These are phyloP conservation scores for Boechera retrofracta DNA, from an alignment of 345 rosid species.

Conservation along the genomic window DNA sequence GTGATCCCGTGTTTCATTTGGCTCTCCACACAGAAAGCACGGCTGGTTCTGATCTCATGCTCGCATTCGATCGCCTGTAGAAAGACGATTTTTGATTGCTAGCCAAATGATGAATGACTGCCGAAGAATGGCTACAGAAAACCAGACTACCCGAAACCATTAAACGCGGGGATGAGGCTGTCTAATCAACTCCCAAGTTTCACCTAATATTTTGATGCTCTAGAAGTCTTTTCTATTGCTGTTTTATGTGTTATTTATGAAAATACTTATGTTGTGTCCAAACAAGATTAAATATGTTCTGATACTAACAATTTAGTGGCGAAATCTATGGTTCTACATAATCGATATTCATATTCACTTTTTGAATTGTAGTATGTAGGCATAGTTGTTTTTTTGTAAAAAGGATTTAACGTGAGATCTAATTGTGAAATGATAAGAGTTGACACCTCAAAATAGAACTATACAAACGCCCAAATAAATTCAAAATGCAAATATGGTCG, in stretches of 20 bases:
- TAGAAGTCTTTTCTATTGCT: not conserved
- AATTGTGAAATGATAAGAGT: not conserved
- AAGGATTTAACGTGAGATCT: not conserved
- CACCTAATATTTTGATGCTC: not conserved
- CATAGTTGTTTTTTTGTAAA: not conserved
- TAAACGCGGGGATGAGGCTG: no score
- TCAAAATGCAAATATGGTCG: constrained; percentile 3
- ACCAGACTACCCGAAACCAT: no score
- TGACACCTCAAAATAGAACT: not conserved
- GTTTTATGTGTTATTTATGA: not conserved
- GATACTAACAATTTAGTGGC: not conserved
- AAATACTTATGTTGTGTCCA: not conserved
- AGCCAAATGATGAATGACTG: no score
- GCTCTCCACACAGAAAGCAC: no score
- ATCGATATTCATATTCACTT: not conserved
- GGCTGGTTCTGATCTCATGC: no score
- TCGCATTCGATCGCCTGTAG: no score
- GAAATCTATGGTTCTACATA: not conserved
- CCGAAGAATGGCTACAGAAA: no score
- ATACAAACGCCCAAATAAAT: not conserved
- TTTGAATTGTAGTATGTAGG: not conserved
- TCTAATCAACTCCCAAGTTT: not conserved
- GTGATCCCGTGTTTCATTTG: no score
- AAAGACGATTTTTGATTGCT: no score
- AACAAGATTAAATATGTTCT: not conserved